Evolutionary conservation across 169 alveolate genomes (phyloP).

Genomic region (Cryptosporidium sp.): DNA sequence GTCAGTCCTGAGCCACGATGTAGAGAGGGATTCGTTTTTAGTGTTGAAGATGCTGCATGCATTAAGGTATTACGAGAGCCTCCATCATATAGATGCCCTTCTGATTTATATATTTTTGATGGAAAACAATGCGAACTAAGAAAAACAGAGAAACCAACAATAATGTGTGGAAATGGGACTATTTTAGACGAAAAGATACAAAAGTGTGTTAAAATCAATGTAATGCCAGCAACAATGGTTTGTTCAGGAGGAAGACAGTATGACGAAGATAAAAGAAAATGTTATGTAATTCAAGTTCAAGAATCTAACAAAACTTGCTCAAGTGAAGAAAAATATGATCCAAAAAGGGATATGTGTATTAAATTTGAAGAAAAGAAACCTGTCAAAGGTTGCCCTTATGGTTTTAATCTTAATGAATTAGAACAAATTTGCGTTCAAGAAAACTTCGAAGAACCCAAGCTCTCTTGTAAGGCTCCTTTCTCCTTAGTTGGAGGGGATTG

Average conservation of each 20-base stretch:
- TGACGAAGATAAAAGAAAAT: constrained; percentile 51
- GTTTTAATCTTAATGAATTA: constrained; percentile 22
- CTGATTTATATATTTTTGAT: constrained; percentile 58
- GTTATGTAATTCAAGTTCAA: constrained; percentile 50
- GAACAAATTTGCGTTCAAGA: constrained; percentile 69
- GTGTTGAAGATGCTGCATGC: constrained; percentile 65
- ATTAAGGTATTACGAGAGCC: constrained; percentile 67
- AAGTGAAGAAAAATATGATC: constrained; percentile 13
- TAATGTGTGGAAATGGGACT: constrained; percentile 38
- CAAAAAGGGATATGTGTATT: constrained; percentile 38
- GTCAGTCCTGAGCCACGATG: constrained; percentile 68
- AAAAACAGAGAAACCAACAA: constrained; percentile 31
- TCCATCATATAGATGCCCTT: constrained; percentile 72
- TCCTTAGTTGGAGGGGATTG: constrained; percentile 67
- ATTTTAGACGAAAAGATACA: constrained; percentile 37
- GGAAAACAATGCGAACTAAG: constrained; percentile 69
- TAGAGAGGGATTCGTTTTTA: constrained; percentile 62
- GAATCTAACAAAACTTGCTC: constrained; percentile 54
- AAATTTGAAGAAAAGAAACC: constrained; percentile 49
- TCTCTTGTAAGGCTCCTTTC: constrained; percentile 53
- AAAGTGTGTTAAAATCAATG: constrained; percentile 32
- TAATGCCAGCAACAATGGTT: constrained; percentile 58
- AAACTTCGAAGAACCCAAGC: constrained; percentile 56
- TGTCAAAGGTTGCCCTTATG: constrained; percentile 61
- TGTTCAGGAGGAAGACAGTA: constrained; percentile 58